Evolutionary conservation across 2,329 filamentous ascomycete genomes (phyloP), one percentile per base, ranked within the genome.

Genomic region (Pseudohalonectria lignicola): DNA sequence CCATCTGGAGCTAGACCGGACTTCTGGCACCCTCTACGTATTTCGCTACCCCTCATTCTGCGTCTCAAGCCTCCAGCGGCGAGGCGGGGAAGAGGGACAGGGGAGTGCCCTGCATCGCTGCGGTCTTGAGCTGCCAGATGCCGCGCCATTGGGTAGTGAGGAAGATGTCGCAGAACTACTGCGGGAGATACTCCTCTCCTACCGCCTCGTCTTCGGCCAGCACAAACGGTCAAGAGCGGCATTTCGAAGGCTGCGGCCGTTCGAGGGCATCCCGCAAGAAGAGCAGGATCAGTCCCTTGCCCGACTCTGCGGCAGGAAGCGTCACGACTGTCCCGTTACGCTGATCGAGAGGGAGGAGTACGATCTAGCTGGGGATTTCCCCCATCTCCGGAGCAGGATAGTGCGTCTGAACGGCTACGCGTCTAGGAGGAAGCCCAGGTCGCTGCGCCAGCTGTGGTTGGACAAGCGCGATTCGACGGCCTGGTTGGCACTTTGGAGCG

Each of bases 21-120:
- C 43, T 29, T 41, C 43, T 19, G 39, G 41, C n/a, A 43, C 34
- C 4, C 36, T 53, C n/a, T 52, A 42, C 23, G 9, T 51, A 10
- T 52, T 45, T 38, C 46, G 49, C 6, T 47, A 50, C 37, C 48
- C 49, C 9, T 48, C 48, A 6, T 51, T 49, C 35, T 50, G 48
- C 28, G 11, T 46, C 7, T 40, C 36, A 19, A 48, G 34, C 21
- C 35, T 45, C 15, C 35, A 39, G 25, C 21, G 37, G 23, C n/a
- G n/a, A n/a, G n/a, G n/a, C n/a, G n/a, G n/a, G n/a, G n/a, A n/a
- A n/a, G 36, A 20, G 11, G 28, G 21, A 13, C 25, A 37, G 17
- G 15, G 16, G 12, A 39, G 7, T 12, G 17, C 23, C 11, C 26
- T 43, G 15, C 33, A 43, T 17, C 31, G 41, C 35, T 36, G 23